These are phyloP conservation scores for Wickerhamomyces pijperi DNA, from an alignment of 805 yeast species.

Conservation along the genomic window DNA sequence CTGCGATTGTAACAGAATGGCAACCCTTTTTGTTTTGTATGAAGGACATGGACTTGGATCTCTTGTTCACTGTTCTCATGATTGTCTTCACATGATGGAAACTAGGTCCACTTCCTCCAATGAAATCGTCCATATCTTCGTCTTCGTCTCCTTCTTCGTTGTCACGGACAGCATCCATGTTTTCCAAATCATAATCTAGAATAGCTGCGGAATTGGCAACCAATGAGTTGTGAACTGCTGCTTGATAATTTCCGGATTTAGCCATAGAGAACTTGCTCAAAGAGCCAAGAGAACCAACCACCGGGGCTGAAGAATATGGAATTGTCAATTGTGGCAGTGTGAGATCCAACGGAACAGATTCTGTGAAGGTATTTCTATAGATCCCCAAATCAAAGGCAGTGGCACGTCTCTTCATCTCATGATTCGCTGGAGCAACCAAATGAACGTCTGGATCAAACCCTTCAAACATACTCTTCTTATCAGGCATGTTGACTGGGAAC, in stretches of 20 bases:
- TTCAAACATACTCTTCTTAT: slow-evolving; percentile 14
- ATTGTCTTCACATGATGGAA: slow-evolving; percentile 29
- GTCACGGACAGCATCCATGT: slow-evolving; percentile 23
- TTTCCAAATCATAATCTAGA: slow-evolving; percentile 37
- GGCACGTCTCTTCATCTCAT: slow-evolving; percentile 32
- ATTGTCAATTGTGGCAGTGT: slow-evolving; percentile 36
- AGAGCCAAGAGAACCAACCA: slow-evolving; percentile 50
- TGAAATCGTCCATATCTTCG: slow-evolving; percentile 28
- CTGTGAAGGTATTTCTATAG: slow-evolving; percentile 25
- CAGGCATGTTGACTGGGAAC: not conserved
- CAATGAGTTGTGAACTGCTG: slow-evolving; percentile 1
- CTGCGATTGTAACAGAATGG: slow-evolving; percentile 52
- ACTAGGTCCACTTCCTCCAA: slow-evolving; percentile 26
- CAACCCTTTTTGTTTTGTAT: slow-evolving; percentile 37
- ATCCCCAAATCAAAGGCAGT: slow-evolving; percentile 43
- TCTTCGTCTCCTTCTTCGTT: slow-evolving; percentile 29
- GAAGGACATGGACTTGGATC: slow-evolving; percentile 57
- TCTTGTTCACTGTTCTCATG: slow-evolving; percentile 31
- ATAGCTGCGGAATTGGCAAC: slow-evolving; percentile 9
- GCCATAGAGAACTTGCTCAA: slow-evolving; percentile 9
- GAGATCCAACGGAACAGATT: slow-evolving; percentile 22
- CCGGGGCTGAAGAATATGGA: slow-evolving; percentile 71
- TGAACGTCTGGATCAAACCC: slow-evolving; percentile 10
- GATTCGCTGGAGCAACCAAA: slow-evolving; percentile 3
- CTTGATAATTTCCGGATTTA: not conserved